A percentile compares a stretch with the other conserved stretches of the same genome.
phyloP scores from a whole-genome alignment of 257 asterid genomes.

The Capsicum baccatum region DNA sequence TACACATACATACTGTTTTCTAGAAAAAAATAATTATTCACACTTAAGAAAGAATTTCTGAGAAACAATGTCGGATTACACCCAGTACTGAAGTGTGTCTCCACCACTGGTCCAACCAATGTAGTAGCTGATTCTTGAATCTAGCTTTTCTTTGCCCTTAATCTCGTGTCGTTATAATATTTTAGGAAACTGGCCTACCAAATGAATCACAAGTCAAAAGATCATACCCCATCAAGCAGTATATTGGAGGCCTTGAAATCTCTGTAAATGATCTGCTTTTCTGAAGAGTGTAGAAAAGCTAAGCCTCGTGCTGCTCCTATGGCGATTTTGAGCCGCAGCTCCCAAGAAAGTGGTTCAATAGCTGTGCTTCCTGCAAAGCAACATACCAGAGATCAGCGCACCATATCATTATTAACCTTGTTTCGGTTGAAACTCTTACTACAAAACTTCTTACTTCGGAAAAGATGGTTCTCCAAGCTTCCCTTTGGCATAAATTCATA shows the following conservation, averaged over 20 bases:
- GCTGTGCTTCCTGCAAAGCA: constrained; percentile 46
- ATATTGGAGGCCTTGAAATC: constrained; percentile 60
- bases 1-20: neutral
- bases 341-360: constrained; percentile 50
- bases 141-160: neutral
- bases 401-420: constrained; percentile 4
- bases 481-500: constrained; percentile 54
- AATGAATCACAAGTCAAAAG: neutral
- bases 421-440: constrained; percentile 11
- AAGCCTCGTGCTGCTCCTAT: constrained; percentile 58
- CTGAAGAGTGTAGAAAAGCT: constrained; percentile 50
- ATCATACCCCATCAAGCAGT: constrained; percentile 49
- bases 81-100: neutral
- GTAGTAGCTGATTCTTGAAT: neutral
- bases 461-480: constrained; percentile 59
- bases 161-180: neutral
- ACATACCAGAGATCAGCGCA: constrained; percentile 22
- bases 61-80: neutral
- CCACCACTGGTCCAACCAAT: neutral
- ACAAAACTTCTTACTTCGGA: constrained; percentile 47
- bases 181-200: neutral
- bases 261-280: constrained; percentile 49
- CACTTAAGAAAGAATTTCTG: neutral
- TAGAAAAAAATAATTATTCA: neutral
- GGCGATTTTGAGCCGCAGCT: constrained; percentile 48